Evolutionary conservation across 352 stramenopile genomes (phyloP).

Genomic region (Blastocystis sp.): DNA sequence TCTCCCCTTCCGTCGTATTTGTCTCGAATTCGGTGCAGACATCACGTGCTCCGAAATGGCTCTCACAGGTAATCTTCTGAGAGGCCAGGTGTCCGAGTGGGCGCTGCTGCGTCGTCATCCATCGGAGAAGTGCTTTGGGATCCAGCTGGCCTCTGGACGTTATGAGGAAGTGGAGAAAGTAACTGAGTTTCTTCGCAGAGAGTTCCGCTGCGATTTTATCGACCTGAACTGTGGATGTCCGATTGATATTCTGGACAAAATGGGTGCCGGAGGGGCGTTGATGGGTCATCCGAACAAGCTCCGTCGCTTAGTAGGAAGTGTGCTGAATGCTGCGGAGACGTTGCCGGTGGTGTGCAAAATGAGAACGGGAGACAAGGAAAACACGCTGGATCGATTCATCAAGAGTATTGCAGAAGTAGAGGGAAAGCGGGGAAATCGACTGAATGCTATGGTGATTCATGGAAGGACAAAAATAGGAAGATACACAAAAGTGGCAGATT

Average conservation of each 20-base stretch:
- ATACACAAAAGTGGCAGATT: conserved; percentile 94
- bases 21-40: conserved; percentile 88
- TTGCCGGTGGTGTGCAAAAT: conserved; percentile 92
- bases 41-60: conserved; percentile 98
- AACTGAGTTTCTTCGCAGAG: conserved; percentile 83
- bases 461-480: conserved; percentile 89
- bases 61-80: conserved; percentile 85
- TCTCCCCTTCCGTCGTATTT: conserved; percentile 86
- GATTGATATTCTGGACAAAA: conserved; percentile 85
- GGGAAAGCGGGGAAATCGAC: neutral
- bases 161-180: conserved; percentile 85
- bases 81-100: conserved; percentile 90
- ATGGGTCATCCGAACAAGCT: conserved; percentile 85
- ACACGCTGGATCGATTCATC: conserved; percentile 72
- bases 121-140: conserved; percentile 92
- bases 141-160: conserved; percentile 87
- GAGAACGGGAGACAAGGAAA: conserved; percentile 90
- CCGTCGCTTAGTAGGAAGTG: conserved; percentile 77
- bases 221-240: conserved; percentile 99
- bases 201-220: conserved; percentile 91
- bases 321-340: conserved; percentile 72
- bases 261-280: conserved; percentile 81
- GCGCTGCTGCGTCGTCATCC: conserved; percentile 89
- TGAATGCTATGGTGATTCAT: conserved; percentile 74
- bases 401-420: conserved; percentile 65